Base-by-base conservation (phyloP, 1,284 basidiomycete species). In the Trametes polyzona region DNA sequence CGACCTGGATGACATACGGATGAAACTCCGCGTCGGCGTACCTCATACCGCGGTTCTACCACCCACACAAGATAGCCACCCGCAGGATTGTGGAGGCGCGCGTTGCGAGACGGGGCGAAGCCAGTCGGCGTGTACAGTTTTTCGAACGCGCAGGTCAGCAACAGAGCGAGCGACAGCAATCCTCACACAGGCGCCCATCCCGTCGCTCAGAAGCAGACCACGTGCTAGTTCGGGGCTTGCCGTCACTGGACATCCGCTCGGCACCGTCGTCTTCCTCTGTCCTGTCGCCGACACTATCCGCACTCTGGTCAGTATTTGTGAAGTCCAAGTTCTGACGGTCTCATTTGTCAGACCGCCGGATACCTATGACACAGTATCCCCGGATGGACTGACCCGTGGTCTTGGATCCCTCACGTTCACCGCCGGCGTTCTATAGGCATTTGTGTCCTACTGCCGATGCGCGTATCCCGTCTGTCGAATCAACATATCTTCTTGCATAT, bases 11-110 rank as follows among this genome's bases (percentile, higher is more conserved):
- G 16, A 10, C 29, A 10, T 6, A 14, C 9, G 12, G 3, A 9
- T 8, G 9, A 17, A 41, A 23, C 14, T 9, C 21, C 10, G 14
- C 35, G 19, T n/a, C 19, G 14, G 65, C 70, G 54, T 58, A 70
- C 70, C 68, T 62, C 70, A 71, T 71, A 53, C 65, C 68, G 66
- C 60, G 58, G 46, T 33, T 24, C 63, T 49, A 19, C 61, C 50
- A 56, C 46, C 37, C 53, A 55, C 30, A 26, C 24, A 42, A 48
- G 32, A 55, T 40, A 17, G 26, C 43, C 27, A 40, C 30, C 46
- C 47, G 49, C 39, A 35, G 40, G 16, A 44, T 37, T 27, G 49
- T 46, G 44, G 37, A 42, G 42, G 52, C 33, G 52, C 27, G 29
- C 39, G 17, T 19, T 37, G 35, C 26, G 19, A 16, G 33, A 37